Evolutionary conservation across 768 basidiomycete species (phyloP).

Genomic region (Lactarius quietus): DNA sequence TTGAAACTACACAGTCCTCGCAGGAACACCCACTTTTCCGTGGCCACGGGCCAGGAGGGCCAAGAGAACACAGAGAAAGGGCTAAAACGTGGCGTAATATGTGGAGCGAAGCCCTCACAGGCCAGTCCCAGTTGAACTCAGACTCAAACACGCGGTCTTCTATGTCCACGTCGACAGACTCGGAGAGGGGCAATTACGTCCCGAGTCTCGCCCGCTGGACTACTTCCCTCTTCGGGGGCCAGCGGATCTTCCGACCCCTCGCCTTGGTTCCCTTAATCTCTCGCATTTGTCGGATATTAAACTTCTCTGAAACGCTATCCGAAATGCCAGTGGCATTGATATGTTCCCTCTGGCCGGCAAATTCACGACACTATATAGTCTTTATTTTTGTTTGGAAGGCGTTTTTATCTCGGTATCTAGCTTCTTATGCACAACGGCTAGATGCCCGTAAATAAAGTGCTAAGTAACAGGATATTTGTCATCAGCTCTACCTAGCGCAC

Average conservation of each 20-base stretch:
- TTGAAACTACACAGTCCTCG: not conserved
- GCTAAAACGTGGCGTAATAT: constrained; percentile 13
- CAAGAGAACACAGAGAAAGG: not conserved
- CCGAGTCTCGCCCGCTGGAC: not conserved
- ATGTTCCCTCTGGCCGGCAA: too few species aligned
- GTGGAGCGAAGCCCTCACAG: constrained; percentile 14
- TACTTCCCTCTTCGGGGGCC: not conserved
- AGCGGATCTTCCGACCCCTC: not conserved
- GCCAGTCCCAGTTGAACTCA: not conserved
- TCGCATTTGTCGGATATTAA: too few species aligned
- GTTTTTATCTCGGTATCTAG: too few species aligned
- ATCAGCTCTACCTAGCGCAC: too few species aligned
- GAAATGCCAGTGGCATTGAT: too few species aligned
- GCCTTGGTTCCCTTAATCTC: not conserved
- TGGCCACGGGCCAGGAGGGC: constrained; percentile 8
- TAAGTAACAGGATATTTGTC: too few species aligned
- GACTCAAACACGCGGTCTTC: not conserved
- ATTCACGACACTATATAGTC: too few species aligned
- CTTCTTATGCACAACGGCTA: too few species aligned
- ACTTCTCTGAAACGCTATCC: too few species aligned
- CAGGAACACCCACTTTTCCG: constrained; percentile 26
- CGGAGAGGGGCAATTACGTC: not conserved
- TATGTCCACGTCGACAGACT: not conserved
- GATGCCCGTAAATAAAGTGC: too few species aligned
- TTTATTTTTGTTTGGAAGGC: too few species aligned